Percentiles rank a stretch among this genome's conserved stretches.
These are phyloP conservation scores for Xylaria scruposa DNA, from an alignment of 495 filamentous ascomycete genomes.

Conservation along the genomic window DNA sequence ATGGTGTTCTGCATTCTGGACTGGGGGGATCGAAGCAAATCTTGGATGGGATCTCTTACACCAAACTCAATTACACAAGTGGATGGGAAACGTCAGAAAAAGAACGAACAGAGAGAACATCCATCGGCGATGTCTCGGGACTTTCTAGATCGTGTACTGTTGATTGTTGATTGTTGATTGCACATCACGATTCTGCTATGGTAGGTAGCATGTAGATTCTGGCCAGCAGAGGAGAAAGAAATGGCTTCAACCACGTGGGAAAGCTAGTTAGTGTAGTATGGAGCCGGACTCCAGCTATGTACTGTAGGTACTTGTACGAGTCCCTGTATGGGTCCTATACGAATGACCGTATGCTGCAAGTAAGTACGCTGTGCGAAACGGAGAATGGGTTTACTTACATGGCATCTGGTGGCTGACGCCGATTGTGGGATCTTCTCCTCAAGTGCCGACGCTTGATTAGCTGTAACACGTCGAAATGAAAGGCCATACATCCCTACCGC, in stretches of 20 bases:
- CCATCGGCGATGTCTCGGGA: constrained; percentile 9
- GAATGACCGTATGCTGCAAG: constrained; percentile 4
- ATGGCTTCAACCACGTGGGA: constrained; percentile 24
- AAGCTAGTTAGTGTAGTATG: constrained; percentile 15
- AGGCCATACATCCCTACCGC: neutral
- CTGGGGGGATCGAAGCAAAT: neutral
- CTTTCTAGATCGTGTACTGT: neutral
- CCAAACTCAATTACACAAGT: neutral
- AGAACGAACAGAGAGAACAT: neutral
- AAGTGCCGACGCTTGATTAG: constrained; percentile 27
- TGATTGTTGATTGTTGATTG: neutral
- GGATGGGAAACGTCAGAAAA: neutral
- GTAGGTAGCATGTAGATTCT: neutral
- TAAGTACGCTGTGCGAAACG: constrained; percentile 27
- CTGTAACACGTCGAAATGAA: neutral
- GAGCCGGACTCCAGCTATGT: constrained; percentile 5
- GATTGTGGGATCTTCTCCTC: constrained; percentile 6
- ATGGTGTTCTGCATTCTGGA: neutral
- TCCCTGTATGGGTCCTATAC: neutral
- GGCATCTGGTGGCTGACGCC: constrained; percentile 21
- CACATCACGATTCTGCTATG: neutral
- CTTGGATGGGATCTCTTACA: neutral
- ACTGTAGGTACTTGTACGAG: constrained; percentile 11
- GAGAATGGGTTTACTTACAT: constrained; percentile 4
- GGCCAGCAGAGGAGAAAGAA: constrained; percentile 5